Percentiles rank a stretch among this genome's conserved stretches.
Conservation (phyloP, 2,329 filamentous ascomycete species). For the Apiospora saccharicola region DNA sequence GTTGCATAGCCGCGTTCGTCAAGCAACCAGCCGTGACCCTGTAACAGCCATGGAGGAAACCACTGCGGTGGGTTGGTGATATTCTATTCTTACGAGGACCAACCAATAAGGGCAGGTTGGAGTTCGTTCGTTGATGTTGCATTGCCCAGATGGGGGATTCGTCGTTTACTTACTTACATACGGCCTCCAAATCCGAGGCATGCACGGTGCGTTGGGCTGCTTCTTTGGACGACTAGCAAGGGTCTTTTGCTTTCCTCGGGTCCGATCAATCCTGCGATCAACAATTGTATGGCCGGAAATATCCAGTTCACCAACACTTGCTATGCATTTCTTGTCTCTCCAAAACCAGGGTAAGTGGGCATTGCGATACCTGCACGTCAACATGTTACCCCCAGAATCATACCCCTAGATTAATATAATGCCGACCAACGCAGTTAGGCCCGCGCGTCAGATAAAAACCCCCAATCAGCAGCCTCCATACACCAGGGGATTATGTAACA, state of each 20-base stretch:
- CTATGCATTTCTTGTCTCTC: not conserved
- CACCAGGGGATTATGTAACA: slow-evolving; percentile 1
- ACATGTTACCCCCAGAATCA: slow-evolving; percentile 6
- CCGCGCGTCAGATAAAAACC: not conserved
- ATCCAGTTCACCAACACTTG: not conserved
- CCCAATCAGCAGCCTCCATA: not conserved
- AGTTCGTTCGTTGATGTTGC: too few species aligned
- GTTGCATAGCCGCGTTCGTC: slow-evolving; percentile 10
- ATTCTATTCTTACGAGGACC: not conserved
- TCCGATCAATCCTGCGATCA: slow-evolving; percentile 2
- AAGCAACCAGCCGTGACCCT: slow-evolving; percentile 9
- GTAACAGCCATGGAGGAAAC: not conserved
- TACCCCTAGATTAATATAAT: not conserved
- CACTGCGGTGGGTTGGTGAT: not conserved
- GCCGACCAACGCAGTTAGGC: slow-evolving; percentile 3
- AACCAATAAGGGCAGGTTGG: too few species aligned
- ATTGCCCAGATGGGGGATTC: not conserved
- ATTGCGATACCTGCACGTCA: not conserved
- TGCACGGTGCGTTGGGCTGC: not conserved
- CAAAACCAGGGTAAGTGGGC: not conserved
- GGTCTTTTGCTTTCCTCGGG: slow-evolving; percentile 4
- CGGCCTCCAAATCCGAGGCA: not conserved
- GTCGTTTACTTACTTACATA: not conserved
- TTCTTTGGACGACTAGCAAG: not conserved
- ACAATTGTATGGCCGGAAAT: not conserved